These are phyloP conservation scores for Didymosphaeria variabile DNA, from an alignment of 2,329 filamentous ascomycete species.

Conservation along the genomic window DNA sequence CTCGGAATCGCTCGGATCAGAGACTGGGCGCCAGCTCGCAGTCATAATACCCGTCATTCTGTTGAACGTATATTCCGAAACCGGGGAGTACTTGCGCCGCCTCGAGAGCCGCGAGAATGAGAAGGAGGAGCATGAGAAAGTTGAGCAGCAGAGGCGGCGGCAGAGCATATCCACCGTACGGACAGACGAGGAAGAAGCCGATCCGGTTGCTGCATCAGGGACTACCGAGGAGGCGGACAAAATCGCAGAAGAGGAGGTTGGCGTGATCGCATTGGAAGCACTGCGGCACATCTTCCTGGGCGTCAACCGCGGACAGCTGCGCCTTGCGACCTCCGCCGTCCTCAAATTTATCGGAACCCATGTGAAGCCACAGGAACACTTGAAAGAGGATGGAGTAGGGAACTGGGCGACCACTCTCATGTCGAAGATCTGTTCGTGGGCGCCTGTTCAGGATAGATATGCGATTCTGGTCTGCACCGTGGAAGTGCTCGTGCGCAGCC, in stretches of 20 bases:
- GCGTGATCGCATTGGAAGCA: slow-evolving; percentile 83
- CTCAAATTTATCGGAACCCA: slow-evolving; percentile 72
- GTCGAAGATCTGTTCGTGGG: slow-evolving; percentile 82
- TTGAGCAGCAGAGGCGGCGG: slow-evolving; percentile 70
- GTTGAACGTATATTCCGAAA: slow-evolving; percentile 82
- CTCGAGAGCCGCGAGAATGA: slow-evolving; percentile 73
- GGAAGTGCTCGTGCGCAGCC: slow-evolving; percentile 75
- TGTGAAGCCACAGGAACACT: slow-evolving; percentile 36
- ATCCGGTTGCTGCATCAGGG: slow-evolving; percentile 73
- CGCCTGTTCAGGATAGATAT: slow-evolving; percentile 93
- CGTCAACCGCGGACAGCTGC: slow-evolving; percentile 83
- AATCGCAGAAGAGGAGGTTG: slow-evolving; percentile 87
- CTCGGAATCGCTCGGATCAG: slow-evolving; percentile 79
- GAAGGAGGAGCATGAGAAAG: slow-evolving; percentile 74
- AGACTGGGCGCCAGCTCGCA: slow-evolving; percentile 78
- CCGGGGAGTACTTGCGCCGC: slow-evolving; percentile 72
- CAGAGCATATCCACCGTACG: slow-evolving; percentile 82
- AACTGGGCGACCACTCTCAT: slow-evolving; percentile 88
- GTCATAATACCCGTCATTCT: slow-evolving; percentile 85
- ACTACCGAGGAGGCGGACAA: slow-evolving; percentile 89
- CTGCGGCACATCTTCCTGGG: slow-evolving; percentile 85
- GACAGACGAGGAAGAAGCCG: slow-evolving; percentile 74
- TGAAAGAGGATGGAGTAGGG: slow-evolving; percentile 58
- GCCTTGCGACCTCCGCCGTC: slow-evolving; percentile 76
- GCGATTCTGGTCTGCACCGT: slow-evolving; percentile 84